Base-by-base conservation (phyloP, 208 protist species). In the Blastocrithidia nonstop region DNA sequence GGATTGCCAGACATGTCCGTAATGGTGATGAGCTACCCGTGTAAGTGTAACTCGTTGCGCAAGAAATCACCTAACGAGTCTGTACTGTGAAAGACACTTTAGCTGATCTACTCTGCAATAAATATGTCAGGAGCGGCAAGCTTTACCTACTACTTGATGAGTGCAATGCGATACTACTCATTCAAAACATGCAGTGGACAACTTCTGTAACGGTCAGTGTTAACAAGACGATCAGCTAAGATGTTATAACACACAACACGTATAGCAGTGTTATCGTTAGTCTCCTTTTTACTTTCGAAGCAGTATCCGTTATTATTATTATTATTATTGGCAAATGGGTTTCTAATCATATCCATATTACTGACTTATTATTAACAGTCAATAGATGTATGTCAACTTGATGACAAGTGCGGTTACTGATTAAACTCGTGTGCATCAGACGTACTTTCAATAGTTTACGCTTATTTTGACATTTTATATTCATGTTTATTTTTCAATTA, bases 201-300 rank as follows among this genome's bases (percentile, higher is more conserved):
- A 55, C 61, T 36, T 9, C 70, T 68, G 50, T 86, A 92, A n/a
- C 63, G 46, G 42, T 88, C 74, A 4, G 72, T 82, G 7, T 61
- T 72, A 4, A 82, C 64, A 4, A 81, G 54, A n/a, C 75, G 66
- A 19, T 68, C 57, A 4, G 83, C 83, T 2, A 88, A 42, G 39
- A 92, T 77, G 50, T 92, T 92, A 53, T 92, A 88, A 44, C 65
- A 64, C 11, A 82, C 61, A 31, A 92, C 38, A 41, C 68, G 77
- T 20, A 92, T n/a, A n/a, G n/a, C n/a, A n/a, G n/a, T 24, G 11
- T 28, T 47, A 9, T n/a, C 32, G 44, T 28, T 41, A 35, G 24
- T 57, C 24, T 11, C 7, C n/a, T 55, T 28, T 33, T 26, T 42
- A 6, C 36, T 44, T 41, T 49, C 29, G 31, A 6, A 11, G 11